Base-by-base conservation (phyloP, 2,329 filamentous ascomycete species). In the Rhinocladiella similis region DNA sequence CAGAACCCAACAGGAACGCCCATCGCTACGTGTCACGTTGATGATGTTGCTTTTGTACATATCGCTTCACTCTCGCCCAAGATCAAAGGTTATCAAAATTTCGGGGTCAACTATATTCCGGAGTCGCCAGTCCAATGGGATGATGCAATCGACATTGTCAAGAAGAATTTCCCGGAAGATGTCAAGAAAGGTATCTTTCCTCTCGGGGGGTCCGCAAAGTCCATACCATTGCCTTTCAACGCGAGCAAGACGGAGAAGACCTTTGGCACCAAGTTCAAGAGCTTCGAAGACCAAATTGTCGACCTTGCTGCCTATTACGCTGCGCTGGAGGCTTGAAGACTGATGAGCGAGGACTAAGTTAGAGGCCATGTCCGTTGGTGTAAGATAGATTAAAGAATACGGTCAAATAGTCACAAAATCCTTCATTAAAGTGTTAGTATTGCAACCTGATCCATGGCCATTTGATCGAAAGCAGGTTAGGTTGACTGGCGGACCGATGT, bases 121-220 rank as follows among this genome's bases (percentile, higher is more conserved):
- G 52, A 55, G 6, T 50, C 43, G 10, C 49, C 41, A n/a, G 20
- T 56, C 22, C 35, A 53, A n/a, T 78, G 74, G 75, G 71, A 73
- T 43, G 72, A 75, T 20, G 67, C 70, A 0, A 70, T 72, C 4
- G 75, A 77, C 41, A 69, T 72, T 18, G 70, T 77, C 47, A 68
- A 72, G 6, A 71, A 78, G 51, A 67, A 70, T 22, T 74, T 74
- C 53, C 76, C 77, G 2, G 66, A 77, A 38, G 61, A 75, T 50
- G 60, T 63, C 55, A 58, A 67, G 33, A 69, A 70, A 39, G 68
- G 71, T 3, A 73, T 72, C 50, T 59, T 79, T 46, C 77, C 77
- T 68, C 71, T 53, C 63, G 68, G 47, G 71, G 82, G 79, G 66
- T 77, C 87, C 69, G 86, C 84, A 63, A 73, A 67, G 43, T 77